Evolutionary conservation across 2,329 filamentous ascomycete species (phyloP), one percentile per base, ranked within the genome.

Genomic region (Fonsecaea pugnacius): DNA sequence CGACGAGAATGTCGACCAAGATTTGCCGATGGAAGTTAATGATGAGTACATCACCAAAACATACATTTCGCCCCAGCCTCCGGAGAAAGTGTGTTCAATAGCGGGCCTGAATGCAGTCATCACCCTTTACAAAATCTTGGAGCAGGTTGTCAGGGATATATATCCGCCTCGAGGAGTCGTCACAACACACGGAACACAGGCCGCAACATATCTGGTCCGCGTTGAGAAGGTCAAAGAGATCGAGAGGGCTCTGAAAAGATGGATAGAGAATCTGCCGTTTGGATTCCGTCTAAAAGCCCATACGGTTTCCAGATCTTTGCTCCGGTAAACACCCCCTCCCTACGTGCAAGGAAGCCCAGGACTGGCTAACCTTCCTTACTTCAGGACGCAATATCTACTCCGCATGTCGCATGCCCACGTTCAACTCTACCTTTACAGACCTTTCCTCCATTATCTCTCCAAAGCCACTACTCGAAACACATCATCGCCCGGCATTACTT

Each of bases 1-100:
- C 35, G 58, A 60, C 30, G 50, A 60, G 7, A 53, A 53, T 32
- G 58, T 60, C 43, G 57, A 59, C 57, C 57, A 59, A 50, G 57
- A 59, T 32, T 46, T 51, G 32, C 40, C 57, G 3, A 9, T 32
- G 3, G 57, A 59, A 52, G 57, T 38, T 18, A 59, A 59, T 24
- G 57, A 59, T 21, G 35, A 14, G 2, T 59, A 59, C 40, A 59
- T 59, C 35, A 59, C 57, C 5, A 50, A 52, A 21, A 33, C 16
- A 9, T 18, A 7, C 12, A 51, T 59, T 18, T 51, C 32, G 21
- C 43, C 57, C 21, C 57, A 59, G 21, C 57, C 57, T 33, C 21
- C 27, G 36, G 27, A 24, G 6, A 43, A 59, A n/a, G 43, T 59
- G 21, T 59, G 40, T 35, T 14, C 46, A 21, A 27, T 59, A n/a